Evolutionary conservation across 352 stramenopile genomes (phyloP).

Genomic region (Globisporangium perplexum): DNA sequence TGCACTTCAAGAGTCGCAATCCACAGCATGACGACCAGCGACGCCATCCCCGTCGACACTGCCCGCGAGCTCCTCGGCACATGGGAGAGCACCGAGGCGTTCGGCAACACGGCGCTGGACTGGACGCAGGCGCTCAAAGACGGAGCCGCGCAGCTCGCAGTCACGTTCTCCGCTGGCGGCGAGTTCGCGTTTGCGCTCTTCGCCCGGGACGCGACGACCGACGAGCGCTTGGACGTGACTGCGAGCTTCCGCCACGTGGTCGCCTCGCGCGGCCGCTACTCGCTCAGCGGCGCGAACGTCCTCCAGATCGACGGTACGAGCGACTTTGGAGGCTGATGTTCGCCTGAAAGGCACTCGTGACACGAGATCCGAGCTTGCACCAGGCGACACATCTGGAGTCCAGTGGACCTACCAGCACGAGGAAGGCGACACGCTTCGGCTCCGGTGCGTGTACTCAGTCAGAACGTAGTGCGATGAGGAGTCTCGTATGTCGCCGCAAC

Average conservation of each 20-base stretch:
- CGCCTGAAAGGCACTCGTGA: not conserved
- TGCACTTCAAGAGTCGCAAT: too few species aligned
- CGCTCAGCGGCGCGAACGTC: constrained; percentile 17
- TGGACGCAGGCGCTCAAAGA: constrained; percentile 70
- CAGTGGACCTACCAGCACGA: constrained; percentile 65
- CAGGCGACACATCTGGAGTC: constrained; percentile 47
- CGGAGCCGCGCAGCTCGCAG: constrained; percentile 24
- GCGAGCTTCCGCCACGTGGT: constrained; percentile 48
- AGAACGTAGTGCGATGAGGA: not conserved
- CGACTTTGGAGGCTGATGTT: not conserved
- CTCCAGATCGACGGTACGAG: constrained; percentile 24
- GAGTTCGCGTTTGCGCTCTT: constrained; percentile 36
- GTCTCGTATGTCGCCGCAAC: not conserved
- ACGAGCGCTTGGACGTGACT: constrained; percentile 40
- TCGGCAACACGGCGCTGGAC: constrained; percentile 72
- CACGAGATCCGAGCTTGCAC: not conserved
- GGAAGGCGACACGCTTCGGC: constrained; percentile 52
- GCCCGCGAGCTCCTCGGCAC: constrained; percentile 12
- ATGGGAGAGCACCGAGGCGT: constrained; percentile 68
- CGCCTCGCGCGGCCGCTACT: constrained; percentile 33
- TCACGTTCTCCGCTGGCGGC: constrained; percentile 33
- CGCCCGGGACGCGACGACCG: constrained; percentile 8
- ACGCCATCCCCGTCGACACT: too few species aligned
- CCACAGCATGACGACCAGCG: too few species aligned
- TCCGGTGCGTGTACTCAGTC: constrained; percentile 23